phyloP scores from a whole-genome alignment of 768 basidiomycete genomes.

The Tulasnella sp. region DNA sequence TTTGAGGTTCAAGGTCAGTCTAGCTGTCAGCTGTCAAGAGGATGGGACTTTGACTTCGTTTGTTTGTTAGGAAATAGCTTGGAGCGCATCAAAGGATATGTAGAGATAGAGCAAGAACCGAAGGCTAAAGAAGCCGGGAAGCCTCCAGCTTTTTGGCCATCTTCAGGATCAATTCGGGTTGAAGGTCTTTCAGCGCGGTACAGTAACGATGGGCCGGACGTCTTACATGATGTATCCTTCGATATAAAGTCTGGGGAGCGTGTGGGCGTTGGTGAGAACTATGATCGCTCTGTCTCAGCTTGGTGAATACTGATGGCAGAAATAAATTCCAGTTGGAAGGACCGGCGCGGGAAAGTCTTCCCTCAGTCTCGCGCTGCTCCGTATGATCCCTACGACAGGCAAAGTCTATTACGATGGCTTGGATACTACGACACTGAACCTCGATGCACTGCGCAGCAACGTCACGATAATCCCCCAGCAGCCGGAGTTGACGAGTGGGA shows the following conservation, averaged over 20 bases:
- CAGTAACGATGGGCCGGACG: slow-evolving; percentile 42
- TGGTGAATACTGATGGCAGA: too few relatives aligned
- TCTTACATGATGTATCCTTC: slow-evolving; percentile 49
- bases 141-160: slow-evolving; percentile 55
- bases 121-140: slow-evolving; percentile 30
- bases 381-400: slow-evolving; percentile 48
- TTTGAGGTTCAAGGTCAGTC: slow-evolving; percentile 35
- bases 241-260: slow-evolving; percentile 47
- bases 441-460: slow-evolving; percentile 43
- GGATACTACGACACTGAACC: slow-evolving; percentile 38
- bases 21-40: not conserved
- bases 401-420: slow-evolving; percentile 44
- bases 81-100: slow-evolving; percentile 44
- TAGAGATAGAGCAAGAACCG: slow-evolving; percentile 45
- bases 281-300: too few relatives aligned
- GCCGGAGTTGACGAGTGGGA: slow-evolving; percentile 45
- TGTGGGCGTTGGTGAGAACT: slow-evolving; percentile 46
- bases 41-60: not conserved
- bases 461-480: slow-evolving; percentile 54
- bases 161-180: slow-evolving; percentile 40
- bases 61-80: slow-evolving; percentile 25
- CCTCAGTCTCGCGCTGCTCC: slow-evolving; percentile 42
- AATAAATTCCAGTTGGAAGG: slow-evolving; percentile 34
- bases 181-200: slow-evolving; percentile 44
- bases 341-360: slow-evolving; percentile 49